phyloP scores from a whole-genome alignment of 208 protist genomes.

The Acanthamoeba castellanii region DNA sequence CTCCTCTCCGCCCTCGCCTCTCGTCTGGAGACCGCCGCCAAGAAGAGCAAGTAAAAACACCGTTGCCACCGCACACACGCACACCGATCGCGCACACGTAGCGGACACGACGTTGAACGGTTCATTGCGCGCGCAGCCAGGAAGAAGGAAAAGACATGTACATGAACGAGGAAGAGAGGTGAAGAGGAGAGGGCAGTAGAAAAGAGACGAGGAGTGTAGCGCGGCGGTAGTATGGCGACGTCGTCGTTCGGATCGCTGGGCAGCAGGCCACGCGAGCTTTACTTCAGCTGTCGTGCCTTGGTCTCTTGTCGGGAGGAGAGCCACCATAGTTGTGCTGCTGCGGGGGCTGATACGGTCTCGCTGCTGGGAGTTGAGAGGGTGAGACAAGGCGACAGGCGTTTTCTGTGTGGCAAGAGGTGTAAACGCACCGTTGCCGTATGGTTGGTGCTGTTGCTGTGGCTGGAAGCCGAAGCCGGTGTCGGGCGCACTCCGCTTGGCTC shows the following conservation, averaged over 20 bases:
- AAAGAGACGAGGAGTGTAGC: background rate
- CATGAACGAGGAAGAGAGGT: background rate
- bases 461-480: background rate
- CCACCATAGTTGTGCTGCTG: slow-evolving; percentile 8
- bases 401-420: no score
- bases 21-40: background rate
- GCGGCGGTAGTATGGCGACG: no score
- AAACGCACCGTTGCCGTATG: background rate
- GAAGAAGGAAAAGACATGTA: background rate
- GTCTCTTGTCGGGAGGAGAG: background rate
- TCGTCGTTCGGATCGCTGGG: background rate
- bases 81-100: background rate
- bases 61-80: no score
- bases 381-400: background rate
- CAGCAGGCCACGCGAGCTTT: background rate
- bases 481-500: slow-evolving; percentile 4
- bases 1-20: background rate
- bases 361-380: background rate
- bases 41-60: background rate
- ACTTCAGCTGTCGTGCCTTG: background rate
- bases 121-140: background rate
- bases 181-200: background rate
- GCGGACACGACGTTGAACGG: background rate
- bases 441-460: background rate
- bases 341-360: background rate